A percentile compares a stretch with the other conserved stretches of the same genome.
Evolutionary conservation across 1,284 basidiomycete genomes (phyloP).

Genomic region (Austropuccinia psidii): DNA sequence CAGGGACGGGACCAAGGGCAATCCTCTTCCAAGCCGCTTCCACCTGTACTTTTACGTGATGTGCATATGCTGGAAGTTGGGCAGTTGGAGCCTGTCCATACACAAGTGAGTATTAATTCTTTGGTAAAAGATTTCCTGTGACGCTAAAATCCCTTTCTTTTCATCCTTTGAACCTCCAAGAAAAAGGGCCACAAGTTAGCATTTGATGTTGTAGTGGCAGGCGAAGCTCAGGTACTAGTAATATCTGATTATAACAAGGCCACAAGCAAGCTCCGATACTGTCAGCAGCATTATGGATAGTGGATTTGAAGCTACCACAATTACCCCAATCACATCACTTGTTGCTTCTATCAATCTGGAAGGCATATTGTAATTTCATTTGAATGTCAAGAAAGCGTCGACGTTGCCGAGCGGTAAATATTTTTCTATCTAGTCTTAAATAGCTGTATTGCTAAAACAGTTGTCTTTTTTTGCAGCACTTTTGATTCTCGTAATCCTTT

Average conservation of each 20-base stretch:
- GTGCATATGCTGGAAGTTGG: conserved; percentile 97
- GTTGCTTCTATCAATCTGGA: conserved; percentile 70
- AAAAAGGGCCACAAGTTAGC: conserved; percentile 58
- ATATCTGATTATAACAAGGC: conserved; percentile 83
- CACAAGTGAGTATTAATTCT: conserved; percentile 48
- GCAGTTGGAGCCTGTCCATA: conserved; percentile 79
- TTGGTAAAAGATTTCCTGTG: background rate
- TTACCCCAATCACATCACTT: conserved; percentile 62
- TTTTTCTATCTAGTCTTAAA: background rate
- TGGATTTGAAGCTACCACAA: conserved; percentile 73
- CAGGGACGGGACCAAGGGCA: conserved; percentile 52
- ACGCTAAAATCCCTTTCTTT: too few relatives aligned
- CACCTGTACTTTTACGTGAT: conserved; percentile 49
- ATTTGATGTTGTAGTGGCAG: conserved; percentile 87
- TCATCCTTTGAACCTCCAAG: conserved; percentile 31
- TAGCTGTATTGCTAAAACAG: background rate
- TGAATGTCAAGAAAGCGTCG: conserved; percentile 90
- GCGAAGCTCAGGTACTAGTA: conserved; percentile 72
- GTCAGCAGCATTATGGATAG: conserved; percentile 62
- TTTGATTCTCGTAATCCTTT: conserved; percentile 80
- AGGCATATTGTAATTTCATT: conserved; percentile 91
- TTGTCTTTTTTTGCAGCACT: conserved; percentile 49
- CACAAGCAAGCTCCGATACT: conserved; percentile 70
- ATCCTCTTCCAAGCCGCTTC: conserved; percentile 31
- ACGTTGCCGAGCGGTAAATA: conserved; percentile 79